These are phyloP conservation scores for Violaceomyces palustris DNA, from an alignment of 1,284 basidiomycete species.

Conservation along the genomic window DNA sequence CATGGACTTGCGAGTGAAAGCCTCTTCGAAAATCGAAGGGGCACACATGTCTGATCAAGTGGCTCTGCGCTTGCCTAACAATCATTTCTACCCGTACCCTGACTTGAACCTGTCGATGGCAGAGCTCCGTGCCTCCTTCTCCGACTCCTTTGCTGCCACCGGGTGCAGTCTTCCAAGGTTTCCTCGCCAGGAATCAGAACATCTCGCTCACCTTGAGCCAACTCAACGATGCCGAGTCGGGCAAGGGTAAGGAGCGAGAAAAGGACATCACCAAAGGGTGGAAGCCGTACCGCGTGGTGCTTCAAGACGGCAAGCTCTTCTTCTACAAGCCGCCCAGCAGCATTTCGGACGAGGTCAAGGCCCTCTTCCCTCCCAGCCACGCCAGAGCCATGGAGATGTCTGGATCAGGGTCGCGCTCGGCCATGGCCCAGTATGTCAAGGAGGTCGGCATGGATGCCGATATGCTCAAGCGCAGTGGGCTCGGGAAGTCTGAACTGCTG, in stretches of 20 bases:
- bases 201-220: constrained; percentile 36
- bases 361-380: constrained; percentile 28
- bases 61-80: too few relatives aligned
- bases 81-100: too few relatives aligned
- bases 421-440: neutral
- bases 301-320: constrained; percentile 38
- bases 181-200: constrained; percentile 41
- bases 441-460: constrained; percentile 13
- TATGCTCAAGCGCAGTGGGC: constrained; percentile 21
- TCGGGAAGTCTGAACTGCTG: constrained; percentile 39
- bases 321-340: constrained; percentile 48
- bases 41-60: too few relatives aligned
- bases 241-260: constrained; percentile 28
- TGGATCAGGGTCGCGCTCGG: neutral
- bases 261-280: constrained; percentile 49
- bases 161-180: constrained; percentile 35
- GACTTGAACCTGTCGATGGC: too few relatives aligned
- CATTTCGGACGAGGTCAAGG: constrained; percentile 44
- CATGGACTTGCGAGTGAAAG: too few relatives aligned
- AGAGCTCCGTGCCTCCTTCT: too few relatives aligned
- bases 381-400: constrained; percentile 7
- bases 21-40: too few relatives aligned
- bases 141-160: too few relatives aligned
- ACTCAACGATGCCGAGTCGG: constrained; percentile 21
- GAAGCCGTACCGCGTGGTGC: constrained; percentile 48